Base-by-base conservation (phyloP, 768 basidiomycete species). In the Podaxis carcinomalis region DNA sequence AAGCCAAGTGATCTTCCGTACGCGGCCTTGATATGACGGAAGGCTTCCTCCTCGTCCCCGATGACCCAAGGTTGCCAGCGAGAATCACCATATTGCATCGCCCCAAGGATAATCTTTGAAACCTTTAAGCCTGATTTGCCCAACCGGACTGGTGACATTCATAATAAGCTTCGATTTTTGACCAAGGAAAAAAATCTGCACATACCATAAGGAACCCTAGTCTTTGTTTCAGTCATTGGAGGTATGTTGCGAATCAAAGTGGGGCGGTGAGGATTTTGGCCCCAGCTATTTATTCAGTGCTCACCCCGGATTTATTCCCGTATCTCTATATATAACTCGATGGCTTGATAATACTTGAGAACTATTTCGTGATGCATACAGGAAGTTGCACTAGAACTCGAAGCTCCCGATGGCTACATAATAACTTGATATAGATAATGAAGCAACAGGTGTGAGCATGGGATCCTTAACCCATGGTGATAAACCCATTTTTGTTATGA, bases 101-200 rank as follows among this genome's bases (percentile, higher is more conserved):
- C 80, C 1, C 87, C 88, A 0, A 89, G 75, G 40, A 89, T 87
- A 51, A 88, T 77, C 68, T 79, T 83, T 16, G 86, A 87, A 0
- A 90, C 81, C 68, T 88, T 83, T 36, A 85, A 72, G 4, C 86
- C 87, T 0, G 83, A 84, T 5, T 79, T 76, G 28, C 80, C 79
- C n/a, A 81, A 67, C 14, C 77, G 73, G 65, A 73, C 87, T 83
- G 28, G 13, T 25, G 11, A 49, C 7, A n/a, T 44, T 44, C 42
- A 16, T 6, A 19, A 6, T 44, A 5, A 44, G n/a, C 42, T 19
- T 44, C 7, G 42, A 6, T n/a, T 7, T 16, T 19, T 44, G 42
- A 19, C 4, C 14, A n/a, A 19, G 42, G 16, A 44, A 44, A 16
- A 16, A 44, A 6, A 44, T 44, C 3, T 5, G 6, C 3, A 44